Percentiles rank a stretch among this genome's conserved stretches.
phyloP scores from a whole-genome alignment of 208 protist genomes.

The Novymonas esmeraldas region DNA sequence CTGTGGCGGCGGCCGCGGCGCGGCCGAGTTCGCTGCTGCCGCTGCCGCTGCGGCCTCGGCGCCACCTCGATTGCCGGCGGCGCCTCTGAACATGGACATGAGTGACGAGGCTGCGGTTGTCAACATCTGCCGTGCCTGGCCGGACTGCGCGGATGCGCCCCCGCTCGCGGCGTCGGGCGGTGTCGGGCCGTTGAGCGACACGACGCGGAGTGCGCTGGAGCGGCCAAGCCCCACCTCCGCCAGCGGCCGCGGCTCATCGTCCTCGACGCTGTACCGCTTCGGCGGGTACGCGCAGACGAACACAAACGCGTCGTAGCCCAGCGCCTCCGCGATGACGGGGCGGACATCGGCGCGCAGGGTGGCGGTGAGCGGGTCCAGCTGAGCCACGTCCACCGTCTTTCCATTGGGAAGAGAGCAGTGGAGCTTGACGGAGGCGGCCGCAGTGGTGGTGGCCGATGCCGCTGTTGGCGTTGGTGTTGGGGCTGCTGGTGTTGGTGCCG shows the following conservation, averaged over 20 bases:
- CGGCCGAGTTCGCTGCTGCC: background rate
- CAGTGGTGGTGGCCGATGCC: background rate
- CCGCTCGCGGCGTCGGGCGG: slow-evolving; percentile 8
- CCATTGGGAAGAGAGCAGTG: slow-evolving; percentile 71
- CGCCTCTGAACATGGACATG: slow-evolving; percentile 15
- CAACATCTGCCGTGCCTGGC: slow-evolving; percentile 8
- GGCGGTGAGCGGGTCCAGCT: slow-evolving; percentile 35
- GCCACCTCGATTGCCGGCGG: background rate
- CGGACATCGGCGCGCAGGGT: slow-evolving; percentile 65
- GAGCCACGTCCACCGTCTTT: slow-evolving; percentile 32
- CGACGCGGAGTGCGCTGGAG: slow-evolving; percentile 65
- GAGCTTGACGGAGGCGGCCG: slow-evolving; percentile 40
- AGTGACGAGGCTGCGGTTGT: slow-evolving; percentile 27
- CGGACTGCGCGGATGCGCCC: background rate
- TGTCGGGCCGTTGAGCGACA: slow-evolving; percentile 25
- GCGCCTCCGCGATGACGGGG: slow-evolving; percentile 21
- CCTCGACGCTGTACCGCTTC: slow-evolving; percentile 38
- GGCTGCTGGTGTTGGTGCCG: background rate
- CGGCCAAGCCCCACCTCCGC: slow-evolving; percentile 38
- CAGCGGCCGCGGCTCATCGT: slow-evolving; percentile 51
- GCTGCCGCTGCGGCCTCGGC: background rate
- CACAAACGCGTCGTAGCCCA: slow-evolving; percentile 43
- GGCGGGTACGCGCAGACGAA: slow-evolving; percentile 67
- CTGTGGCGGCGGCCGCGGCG: slow-evolving; percentile 3
- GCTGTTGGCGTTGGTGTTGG: background rate